These are phyloP conservation scores for Diaporthe caulivora DNA, from an alignment of 2,329 filamentous ascomycete genomes.

Conservation along the genomic window DNA sequence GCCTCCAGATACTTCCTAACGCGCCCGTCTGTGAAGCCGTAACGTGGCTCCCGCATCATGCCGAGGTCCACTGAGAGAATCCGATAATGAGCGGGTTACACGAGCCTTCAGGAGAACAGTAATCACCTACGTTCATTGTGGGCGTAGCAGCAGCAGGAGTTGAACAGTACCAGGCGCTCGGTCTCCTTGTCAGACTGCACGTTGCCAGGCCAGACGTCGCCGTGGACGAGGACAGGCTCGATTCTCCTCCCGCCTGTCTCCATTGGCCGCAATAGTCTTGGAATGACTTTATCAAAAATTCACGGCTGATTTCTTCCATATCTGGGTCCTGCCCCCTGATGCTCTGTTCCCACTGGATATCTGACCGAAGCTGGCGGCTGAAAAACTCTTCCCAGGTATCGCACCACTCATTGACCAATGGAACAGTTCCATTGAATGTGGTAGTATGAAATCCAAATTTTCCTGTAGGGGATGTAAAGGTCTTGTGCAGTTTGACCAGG, in stretches of 20 bases:
- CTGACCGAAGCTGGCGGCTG: conserved; percentile 46
- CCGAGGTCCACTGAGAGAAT: neutral
- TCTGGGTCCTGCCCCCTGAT: conserved; percentile 45
- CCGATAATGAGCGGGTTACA: neutral
- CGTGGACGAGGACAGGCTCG: conserved; percentile 59
- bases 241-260: conserved; percentile 54
- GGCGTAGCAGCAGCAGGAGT: conserved; percentile 55
- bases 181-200: conserved; percentile 47
- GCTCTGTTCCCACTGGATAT: conserved; percentile 47
- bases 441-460: conserved; percentile 53
- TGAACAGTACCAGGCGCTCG: conserved; percentile 52
- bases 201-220: conserved; percentile 58
- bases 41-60: conserved; percentile 1
- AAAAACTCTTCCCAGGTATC: conserved; percentile 55
- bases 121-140: conserved; percentile 55
- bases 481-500: conserved; percentile 48
- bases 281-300: conserved; percentile 57
- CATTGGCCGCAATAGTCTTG: conserved; percentile 57
- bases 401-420: conserved; percentile 49
- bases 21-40: neutral
- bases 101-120: too few species aligned
- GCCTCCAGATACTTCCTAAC: neutral
- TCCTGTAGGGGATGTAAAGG: conserved; percentile 48
- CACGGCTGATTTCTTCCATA: conserved; percentile 47
- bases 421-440: conserved; percentile 50